Evolutionary conservation across 2,329 filamentous ascomycete species (phyloP).

Genomic region (Clathrospora elynae): DNA sequence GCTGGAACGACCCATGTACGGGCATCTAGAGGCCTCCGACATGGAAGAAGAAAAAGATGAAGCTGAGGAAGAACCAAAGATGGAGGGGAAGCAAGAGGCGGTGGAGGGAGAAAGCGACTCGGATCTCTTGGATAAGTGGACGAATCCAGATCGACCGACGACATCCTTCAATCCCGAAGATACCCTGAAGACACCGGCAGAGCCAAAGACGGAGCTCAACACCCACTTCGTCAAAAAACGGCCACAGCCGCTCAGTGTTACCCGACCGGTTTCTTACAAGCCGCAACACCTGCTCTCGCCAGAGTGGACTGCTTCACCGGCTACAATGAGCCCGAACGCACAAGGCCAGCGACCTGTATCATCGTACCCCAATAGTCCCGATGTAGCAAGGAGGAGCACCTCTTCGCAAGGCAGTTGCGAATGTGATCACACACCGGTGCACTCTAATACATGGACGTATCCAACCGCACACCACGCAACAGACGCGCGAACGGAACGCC

Average conservation of each 20-base stretch:
- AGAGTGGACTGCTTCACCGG: conserved; percentile 30
- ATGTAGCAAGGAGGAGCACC: conserved; percentile 19
- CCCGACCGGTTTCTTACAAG: conserved; percentile 28
- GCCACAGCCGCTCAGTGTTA: conserved; percentile 17
- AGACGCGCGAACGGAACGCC: conserved; percentile 12
- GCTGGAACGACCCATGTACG: conserved; percentile 34
- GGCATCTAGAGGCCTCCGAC: conserved; percentile 24
- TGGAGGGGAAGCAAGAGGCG: neutral
- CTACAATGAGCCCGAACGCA: conserved; percentile 24
- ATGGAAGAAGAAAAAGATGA: conserved; percentile 19
- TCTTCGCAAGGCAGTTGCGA: conserved; percentile 24
- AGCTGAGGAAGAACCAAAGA: neutral
- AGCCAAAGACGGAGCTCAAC: conserved; percentile 20
- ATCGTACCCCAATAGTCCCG: conserved; percentile 18
- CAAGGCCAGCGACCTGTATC: conserved; percentile 22
- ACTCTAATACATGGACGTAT: conserved; percentile 23
- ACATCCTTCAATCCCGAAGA: conserved; percentile 23
- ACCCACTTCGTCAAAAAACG: conserved; percentile 24
- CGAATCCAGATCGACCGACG: conserved; percentile 23
- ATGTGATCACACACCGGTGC: conserved; percentile 20
- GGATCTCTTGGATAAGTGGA: conserved; percentile 24
- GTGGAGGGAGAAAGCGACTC: conserved; percentile 12
- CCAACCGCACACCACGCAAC: conserved; percentile 13
- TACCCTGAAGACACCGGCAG: conserved; percentile 15
- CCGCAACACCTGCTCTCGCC: conserved; percentile 27